Evolutionary conservation across 148 eudicot species (phyloP), one percentile per base, ranked within the genome.

Genomic region (Oxyria digyna): DNA sequence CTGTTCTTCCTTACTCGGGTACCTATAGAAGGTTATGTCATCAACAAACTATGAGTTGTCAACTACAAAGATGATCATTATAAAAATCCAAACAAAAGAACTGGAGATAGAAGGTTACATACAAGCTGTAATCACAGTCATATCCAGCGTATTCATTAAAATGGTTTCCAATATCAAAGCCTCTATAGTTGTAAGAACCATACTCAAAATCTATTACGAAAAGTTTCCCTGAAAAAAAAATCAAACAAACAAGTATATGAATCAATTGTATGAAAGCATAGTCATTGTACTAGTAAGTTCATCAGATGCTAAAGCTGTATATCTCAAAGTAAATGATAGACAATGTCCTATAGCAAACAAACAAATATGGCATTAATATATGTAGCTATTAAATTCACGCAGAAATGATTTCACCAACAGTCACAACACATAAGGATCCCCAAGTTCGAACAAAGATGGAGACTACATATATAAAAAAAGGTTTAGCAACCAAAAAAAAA

Each of bases 121-220:
- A 94, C 99, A 88, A 76, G 83, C 81, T 81, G 84, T 94, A 94
- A 75, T 94, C 97, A 72, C 99, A 94, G 49, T 94, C 93, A 74
- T 94, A 94, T 74, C 99, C 99, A 67, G 97, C 99, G 76, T 90
- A 94, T 81, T 91, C 97, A 52, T 91, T 91, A 81, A 94, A 94
- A 84, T 94, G 99, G 73, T 94, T 94, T 48, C 96, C 99, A 71
- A 94, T 80, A 82, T 94, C 99, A 74, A 88, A 94, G 15, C 99
- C 99, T 83, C 99, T 84, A 85, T 90, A 94, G 70, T 78, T 94
- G 78, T 88, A 94, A 1, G 97, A 94, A 67, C 97, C 99, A 73
- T 94, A 94, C 79, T 94, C 99, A 54, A 94, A 94, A 82, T 94
- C 99, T 67, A 94, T 94, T 70, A 94, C 75, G 87, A 88, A 87